These are phyloP conservation scores for Scenedesmus sp. DNA, from an alignment of 163 green algal species.

Conservation along the genomic window DNA sequence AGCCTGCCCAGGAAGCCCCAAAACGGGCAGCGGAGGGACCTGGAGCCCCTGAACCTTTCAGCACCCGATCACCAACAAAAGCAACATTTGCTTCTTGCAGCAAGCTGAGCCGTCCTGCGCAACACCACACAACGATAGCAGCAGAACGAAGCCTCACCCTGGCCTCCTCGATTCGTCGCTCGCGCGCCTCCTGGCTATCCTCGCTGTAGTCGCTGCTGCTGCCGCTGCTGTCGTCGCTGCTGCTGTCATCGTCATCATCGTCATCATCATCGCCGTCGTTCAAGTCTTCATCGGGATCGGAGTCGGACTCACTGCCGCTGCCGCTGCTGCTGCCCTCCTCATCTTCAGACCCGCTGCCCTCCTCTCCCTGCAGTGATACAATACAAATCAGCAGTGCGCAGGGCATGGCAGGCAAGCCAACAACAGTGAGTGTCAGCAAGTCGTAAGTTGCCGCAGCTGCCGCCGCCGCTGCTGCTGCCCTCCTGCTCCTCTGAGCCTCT, in stretches of 20 bases:
- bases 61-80: too few species aligned
- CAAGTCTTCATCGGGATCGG: conserved; percentile 28
- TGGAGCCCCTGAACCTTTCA: too few species aligned
- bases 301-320: neutral
- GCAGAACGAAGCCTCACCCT: conserved; percentile 54
- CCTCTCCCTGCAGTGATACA: neutral
- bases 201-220: conserved; percentile 51
- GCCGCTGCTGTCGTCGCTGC: conserved; percentile 26
- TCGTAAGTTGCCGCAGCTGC: neutral
- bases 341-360: conserved; percentile 50
- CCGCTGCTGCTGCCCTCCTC: conserved; percentile 48
- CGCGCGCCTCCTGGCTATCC: conserved; percentile 82
- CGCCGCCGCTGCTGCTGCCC: neutral
- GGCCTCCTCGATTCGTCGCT: conserved; percentile 77
- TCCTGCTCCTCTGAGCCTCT: neutral
- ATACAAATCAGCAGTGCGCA: neutral
- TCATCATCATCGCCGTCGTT: conserved; percentile 19
- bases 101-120: too few species aligned
- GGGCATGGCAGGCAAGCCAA: too few species aligned
- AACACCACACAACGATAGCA: too few species aligned
- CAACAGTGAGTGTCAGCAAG: too few species aligned
- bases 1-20: neutral
- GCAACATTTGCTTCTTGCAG: too few species aligned
- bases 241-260: conserved; percentile 30
- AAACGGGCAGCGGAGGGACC: too few species aligned